Conservation (phyloP, 75 land plant species). For the Selaginella moellendorffii region DNA sequence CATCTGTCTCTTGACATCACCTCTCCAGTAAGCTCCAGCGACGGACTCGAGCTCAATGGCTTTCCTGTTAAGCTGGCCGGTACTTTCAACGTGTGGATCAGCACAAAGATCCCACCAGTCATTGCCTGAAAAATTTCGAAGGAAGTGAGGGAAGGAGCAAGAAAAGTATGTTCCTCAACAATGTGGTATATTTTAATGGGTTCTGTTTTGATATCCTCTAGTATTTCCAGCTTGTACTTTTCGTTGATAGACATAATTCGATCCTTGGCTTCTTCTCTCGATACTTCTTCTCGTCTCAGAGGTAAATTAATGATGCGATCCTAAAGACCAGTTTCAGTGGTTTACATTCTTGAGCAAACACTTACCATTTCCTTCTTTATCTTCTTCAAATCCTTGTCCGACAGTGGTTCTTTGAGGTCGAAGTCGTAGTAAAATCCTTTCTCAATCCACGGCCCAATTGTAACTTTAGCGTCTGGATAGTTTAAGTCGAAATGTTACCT, state of each 20-base stretch:
- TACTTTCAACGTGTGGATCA: conserved; percentile 91
- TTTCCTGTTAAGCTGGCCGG: conserved; percentile 67
- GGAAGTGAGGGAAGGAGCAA: neutral
- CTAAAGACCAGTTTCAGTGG: too few relatives aligned
- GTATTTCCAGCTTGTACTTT: conserved; percentile 86
- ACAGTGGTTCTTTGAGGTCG: conserved; percentile 77
- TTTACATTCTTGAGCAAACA: too few relatives aligned
- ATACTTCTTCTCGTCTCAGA: conserved; percentile 73
- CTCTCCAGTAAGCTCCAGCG: conserved; percentile 99
- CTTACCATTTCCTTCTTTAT: conserved; percentile 95
- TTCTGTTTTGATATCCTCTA: conserved; percentile 78
- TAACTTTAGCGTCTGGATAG: conserved; percentile 91
- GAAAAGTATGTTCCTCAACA: conserved; percentile 28
- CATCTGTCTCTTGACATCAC: conserved; percentile 83
- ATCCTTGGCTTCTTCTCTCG: conserved; percentile 70
- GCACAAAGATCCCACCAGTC: conserved; percentile 99
- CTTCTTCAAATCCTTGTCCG: conserved; percentile 81
- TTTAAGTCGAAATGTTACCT: too few relatives aligned
- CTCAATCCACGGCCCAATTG: conserved; percentile 99
- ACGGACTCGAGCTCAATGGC: conserved; percentile 93
- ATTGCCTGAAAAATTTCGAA: conserved; percentile 42
- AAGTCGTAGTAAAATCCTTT: conserved; percentile 97
- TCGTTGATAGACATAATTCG: conserved; percentile 76
- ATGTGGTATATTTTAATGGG: conserved; percentile 92
- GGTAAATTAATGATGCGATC: conserved; percentile 93